Conservation (phyloP, 306 rosid genomes). For the Cucurbita ficifolia region DNA sequence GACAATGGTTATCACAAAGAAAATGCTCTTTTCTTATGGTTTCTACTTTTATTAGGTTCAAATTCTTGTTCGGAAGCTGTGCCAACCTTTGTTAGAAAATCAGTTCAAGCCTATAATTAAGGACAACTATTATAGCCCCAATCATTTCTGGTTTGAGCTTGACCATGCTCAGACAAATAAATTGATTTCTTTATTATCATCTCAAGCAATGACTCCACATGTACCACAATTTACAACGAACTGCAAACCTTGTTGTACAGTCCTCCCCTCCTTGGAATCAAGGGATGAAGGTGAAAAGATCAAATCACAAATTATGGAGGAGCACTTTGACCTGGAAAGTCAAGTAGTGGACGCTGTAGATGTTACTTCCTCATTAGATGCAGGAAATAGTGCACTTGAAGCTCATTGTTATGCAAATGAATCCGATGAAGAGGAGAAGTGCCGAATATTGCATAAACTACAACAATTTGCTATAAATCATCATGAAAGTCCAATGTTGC, state of each 20-base stretch:
- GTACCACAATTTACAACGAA: conserved; percentile 15
- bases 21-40: background rate
- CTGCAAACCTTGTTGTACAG: conserved; percentile 10
- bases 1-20: background rate
- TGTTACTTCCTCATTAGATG: conserved; percentile 18
- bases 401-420: conserved; percentile 8
- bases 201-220: conserved; percentile 28
- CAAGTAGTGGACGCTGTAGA: conserved; percentile 20
- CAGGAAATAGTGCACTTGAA: conserved; percentile 22
- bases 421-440: conserved; percentile 27
- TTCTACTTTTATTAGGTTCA: conserved; percentile 31
- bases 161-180: conserved; percentile 53
- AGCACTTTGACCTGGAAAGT: conserved; percentile 4
- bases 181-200: conserved; percentile 29
- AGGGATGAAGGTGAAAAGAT: conserved; percentile 15
- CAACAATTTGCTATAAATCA: conserved; percentile 25
- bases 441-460: conserved; percentile 28
- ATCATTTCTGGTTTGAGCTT: conserved; percentile 74
- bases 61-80: conserved; percentile 32
- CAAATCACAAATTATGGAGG: conserved; percentile 8
- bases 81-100: conserved; percentile 51
- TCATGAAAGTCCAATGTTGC: conserved; percentile 13
- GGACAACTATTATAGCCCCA: conserved; percentile 36
- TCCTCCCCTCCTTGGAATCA: conserved; percentile 17
- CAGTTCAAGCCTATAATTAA: conserved; percentile 38